These are phyloP conservation scores for Casuarina equisetifolia DNA, from an alignment of 306 rosid genomes.

Conservation along the genomic window DNA sequence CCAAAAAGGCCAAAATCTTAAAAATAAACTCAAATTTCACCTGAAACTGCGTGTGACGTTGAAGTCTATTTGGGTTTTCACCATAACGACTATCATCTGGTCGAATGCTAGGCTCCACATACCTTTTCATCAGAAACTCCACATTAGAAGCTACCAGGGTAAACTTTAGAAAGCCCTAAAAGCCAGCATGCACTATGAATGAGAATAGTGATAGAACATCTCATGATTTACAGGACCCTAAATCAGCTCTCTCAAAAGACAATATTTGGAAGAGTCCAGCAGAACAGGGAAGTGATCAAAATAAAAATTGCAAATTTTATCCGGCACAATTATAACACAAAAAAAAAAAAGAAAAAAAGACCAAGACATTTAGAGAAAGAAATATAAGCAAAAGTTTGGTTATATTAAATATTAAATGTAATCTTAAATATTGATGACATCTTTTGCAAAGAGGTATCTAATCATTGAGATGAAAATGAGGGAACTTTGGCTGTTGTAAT, in stretches of 20 bases:
- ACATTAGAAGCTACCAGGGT: conserved; percentile 27
- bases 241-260: neutral
- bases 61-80: conserved; percentile 98
- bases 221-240: neutral
- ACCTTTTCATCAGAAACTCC: conserved; percentile 53
- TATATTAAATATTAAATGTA: no score
- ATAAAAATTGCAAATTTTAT: neutral
- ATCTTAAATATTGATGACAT: neutral
- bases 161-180: conserved; percentile 15
- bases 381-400: neutral
- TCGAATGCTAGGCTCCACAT: conserved; percentile 86
- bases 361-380: neutral
- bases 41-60: conserved; percentile 97
- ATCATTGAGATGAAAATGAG: neutral
- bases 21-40: conserved; percentile 34
- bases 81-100: conserved; percentile 98
- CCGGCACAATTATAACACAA: neutral
- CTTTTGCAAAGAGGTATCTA: neutral
- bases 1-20: conserved; percentile 11
- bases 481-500: neutral
- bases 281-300: neutral
- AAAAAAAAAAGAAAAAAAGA: neutral
- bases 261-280: neutral
- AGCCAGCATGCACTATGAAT: neutral
- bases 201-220: neutral